Evolutionary conservation across 1,139 yeast genomes (phyloP).

Genomic region (Saccharomyces pastorianus): DNA sequence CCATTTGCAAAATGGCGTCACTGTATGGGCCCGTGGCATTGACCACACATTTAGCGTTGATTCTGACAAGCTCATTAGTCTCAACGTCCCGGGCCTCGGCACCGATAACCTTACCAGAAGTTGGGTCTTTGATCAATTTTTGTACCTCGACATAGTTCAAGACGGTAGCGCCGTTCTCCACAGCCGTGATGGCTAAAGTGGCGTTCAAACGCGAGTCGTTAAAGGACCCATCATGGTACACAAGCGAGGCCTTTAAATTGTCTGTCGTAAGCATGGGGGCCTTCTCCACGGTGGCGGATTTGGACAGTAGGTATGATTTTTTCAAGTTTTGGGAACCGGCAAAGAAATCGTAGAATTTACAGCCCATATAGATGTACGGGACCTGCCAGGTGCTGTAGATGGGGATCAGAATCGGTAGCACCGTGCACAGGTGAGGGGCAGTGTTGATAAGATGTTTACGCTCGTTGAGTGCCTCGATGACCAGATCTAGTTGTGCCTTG

Average conservation of each 20-base stretch:
- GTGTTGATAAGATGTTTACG: conserved; percentile 82
- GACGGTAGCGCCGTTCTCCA: conserved; percentile 81
- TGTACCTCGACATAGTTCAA: conserved; percentile 80
- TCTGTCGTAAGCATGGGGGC: conserved; percentile 85
- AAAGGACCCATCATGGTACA: conserved; percentile 91
- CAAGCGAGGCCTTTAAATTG: conserved; percentile 80
- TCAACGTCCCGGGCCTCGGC: conserved; percentile 71
- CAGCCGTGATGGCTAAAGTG: conserved; percentile 77
- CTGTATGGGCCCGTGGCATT: conserved; percentile 95
- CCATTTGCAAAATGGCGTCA: conserved; percentile 81
- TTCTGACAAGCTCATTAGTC: conserved; percentile 51
- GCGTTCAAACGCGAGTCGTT: conserved; percentile 90
- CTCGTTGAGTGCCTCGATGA: conserved; percentile 88
- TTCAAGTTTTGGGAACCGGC: conserved; percentile 87
- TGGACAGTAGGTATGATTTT: conserved; percentile 65
- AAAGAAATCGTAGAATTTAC: conserved; percentile 85
- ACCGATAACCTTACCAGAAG: conserved; percentile 58
- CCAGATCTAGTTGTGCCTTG: conserved; percentile 84
- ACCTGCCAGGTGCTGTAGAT: conserved; percentile 94
- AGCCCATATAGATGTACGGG: conserved; percentile 89
- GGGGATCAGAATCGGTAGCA: conserved; percentile 91
- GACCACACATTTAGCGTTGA: conserved; percentile 67
- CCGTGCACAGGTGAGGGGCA: conserved; percentile 85
- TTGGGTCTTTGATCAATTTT: conserved; percentile 57
- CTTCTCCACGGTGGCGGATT: conserved; percentile 58